These are phyloP conservation scores for Phytopythium litorale DNA, from an alignment of 352 stramenopile genomes.

Conservation along the genomic window DNA sequence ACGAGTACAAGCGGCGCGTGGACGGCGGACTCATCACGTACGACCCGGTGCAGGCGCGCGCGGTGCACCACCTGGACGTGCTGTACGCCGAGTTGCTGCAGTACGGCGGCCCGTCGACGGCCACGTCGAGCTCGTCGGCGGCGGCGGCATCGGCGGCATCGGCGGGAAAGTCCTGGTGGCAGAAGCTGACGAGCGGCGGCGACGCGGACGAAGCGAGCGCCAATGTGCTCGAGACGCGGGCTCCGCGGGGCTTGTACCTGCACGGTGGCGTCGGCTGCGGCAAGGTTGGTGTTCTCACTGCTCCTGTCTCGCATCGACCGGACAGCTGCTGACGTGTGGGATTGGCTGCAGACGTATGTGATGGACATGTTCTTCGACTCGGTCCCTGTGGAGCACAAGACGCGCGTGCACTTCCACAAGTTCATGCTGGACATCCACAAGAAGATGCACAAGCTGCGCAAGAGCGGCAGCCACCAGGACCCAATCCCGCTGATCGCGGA, in stretches of 20 bases:
- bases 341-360: slow-evolving; percentile 83
- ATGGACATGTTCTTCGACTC: slow-evolving; percentile 97
- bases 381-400: slow-evolving; percentile 71
- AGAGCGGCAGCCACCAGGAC: slow-evolving; percentile 76
- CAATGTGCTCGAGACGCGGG: slow-evolving; percentile 7
- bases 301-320: not conserved
- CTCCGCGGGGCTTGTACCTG: slow-evolving; percentile 95
- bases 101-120: slow-evolving; percentile 40
- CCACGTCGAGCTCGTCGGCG: not conserved
- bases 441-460: slow-evolving; percentile 92
- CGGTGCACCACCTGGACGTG: slow-evolving; percentile 58
- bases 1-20: slow-evolving; percentile 59
- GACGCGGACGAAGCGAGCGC: slow-evolving; percentile 3
- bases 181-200: slow-evolving; percentile 35
- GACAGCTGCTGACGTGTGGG: no score
- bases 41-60: slow-evolving; percentile 62
- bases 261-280: slow-evolving; percentile 94
- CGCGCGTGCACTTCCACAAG: slow-evolving; percentile 96
- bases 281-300: slow-evolving; percentile 42
- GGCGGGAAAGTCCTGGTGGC: slow-evolving; percentile 49
- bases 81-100: slow-evolving; percentile 49
- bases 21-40: slow-evolving; percentile 56
- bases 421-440: slow-evolving; percentile 97
- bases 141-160: not conserved
- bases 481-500: slow-evolving; percentile 83